phyloP scores from a whole-genome alignment of 2,329 filamentous ascomycete species.

The Dactylellina cionopaga region DNA sequence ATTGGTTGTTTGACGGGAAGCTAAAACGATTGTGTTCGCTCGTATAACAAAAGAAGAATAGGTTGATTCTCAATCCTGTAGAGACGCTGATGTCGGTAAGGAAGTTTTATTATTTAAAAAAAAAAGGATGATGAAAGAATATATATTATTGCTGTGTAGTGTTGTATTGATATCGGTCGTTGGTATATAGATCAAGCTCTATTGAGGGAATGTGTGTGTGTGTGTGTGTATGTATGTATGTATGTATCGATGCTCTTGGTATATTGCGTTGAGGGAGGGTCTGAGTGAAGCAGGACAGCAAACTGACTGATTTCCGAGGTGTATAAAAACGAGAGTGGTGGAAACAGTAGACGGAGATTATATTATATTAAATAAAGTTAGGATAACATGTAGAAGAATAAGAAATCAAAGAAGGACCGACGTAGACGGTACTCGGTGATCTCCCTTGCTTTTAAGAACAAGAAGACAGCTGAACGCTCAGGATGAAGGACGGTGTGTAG shows the following conservation, averaged over 20 bases:
- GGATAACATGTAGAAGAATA: constrained; percentile 52
- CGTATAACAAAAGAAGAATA: constrained; percentile 52
- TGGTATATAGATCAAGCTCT: constrained; percentile 23
- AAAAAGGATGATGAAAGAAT: constrained; percentile 38
- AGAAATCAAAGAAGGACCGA: constrained; percentile 51
- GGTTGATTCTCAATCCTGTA: constrained; percentile 44
- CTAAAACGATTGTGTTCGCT: constrained; percentile 50
- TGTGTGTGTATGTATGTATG: constrained; percentile 6
- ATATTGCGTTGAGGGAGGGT: constrained; percentile 38
- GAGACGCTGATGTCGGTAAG: constrained; percentile 44
- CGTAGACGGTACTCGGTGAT: constrained; percentile 45
- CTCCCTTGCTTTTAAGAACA: constrained; percentile 50
- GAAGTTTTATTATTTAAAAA: constrained; percentile 17
- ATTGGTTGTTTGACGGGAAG: constrained; percentile 40
- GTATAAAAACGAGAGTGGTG: constrained; percentile 52
- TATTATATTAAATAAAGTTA: constrained; percentile 51
- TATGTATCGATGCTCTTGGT: constrained; percentile 37
- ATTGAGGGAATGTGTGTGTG: constrained; percentile 37
- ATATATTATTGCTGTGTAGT: no score
- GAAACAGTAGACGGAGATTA: constrained; percentile 50
- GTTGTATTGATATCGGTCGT: no score
- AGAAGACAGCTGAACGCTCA: constrained; percentile 44
- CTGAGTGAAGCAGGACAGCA: constrained; percentile 24
- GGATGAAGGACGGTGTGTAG: constrained; percentile 50
- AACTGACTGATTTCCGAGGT: constrained; percentile 44